Evolutionary conservation across 805 yeast species (phyloP), one percentile per base, ranked within the genome.

Genomic region (Brettanomyces sp.): DNA sequence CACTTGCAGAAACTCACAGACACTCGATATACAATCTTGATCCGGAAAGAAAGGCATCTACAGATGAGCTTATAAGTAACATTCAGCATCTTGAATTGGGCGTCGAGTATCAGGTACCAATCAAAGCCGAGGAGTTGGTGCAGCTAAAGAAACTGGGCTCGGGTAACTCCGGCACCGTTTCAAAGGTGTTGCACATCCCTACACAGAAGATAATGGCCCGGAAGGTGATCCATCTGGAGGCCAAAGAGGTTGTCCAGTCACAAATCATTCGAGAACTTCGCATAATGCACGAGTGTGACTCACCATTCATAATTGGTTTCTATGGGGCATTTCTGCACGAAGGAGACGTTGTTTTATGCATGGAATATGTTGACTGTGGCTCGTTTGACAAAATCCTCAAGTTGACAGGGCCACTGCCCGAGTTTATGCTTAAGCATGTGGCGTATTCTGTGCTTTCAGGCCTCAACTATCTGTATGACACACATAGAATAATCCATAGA

Each of bases 351-450:
- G 82, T 88, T 12, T 85, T 93, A 49, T 84, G 95, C 60, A 89
- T 90, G 95, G 98, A 91, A 64, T 90, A 86, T 64, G 86, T 91
- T 78, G 95, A 91, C 63, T 86, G 96, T 63, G 91, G 96, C 0
- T 88, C 97, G 0, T 69, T 91, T 35, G 98, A 93, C 60, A 80
- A 85, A 50, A 82, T 91, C 23, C 67, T 82, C 50, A 73, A 74
- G 46, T 62, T 71, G 4, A 65, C 73, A 39, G 88, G 89, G 4
- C 79, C 81, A 11, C 69, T 85, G 35, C 83, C 85, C 3, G 84
- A 83, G 50, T 66, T 69, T 44, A 80, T 87, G 45, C 69, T 91
- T 23, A 80, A 83, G 43, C 84, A 83, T 56, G 77, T 90, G 25
- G 79, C 93, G 8, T 80, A 67, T 50, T 79, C 87, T 6, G 90